Conservation (phyloP, 805 yeast genomes). For the Pichia nanzhaoensis region DNA sequence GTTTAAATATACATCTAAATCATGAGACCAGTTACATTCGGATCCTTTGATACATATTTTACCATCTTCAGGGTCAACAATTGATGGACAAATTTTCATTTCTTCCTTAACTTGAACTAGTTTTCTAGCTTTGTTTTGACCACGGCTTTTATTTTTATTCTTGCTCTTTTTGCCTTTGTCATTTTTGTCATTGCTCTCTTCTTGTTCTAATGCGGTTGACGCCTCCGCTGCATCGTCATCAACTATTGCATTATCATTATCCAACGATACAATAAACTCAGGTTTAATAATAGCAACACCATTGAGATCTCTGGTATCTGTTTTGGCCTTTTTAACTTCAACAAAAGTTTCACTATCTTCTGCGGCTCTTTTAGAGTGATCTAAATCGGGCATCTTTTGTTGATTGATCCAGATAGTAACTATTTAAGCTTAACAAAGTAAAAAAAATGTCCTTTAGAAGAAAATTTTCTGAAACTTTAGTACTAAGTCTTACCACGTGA, state of each 20-base stretch:
- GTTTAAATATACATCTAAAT: constrained; percentile 54
- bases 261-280: constrained; percentile 47
- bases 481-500: too few species aligned
- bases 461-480: too few species aligned
- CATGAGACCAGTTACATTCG: constrained; percentile 75
- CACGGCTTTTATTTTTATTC: constrained; percentile 37
- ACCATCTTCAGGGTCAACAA: constrained; percentile 45
- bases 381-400: not conserved
- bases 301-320: constrained; percentile 14
- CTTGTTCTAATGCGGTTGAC: constrained; percentile 10
- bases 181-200: constrained; percentile 20
- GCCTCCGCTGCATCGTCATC: constrained; percentile 47
- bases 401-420: not conserved
- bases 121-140: constrained; percentile 81
- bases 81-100: constrained; percentile 57
- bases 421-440: too few species aligned
- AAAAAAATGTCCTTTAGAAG: too few species aligned
- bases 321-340: constrained; percentile 9
- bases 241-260: constrained; percentile 14
- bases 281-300: constrained; percentile 76
- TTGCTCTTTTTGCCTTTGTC: constrained; percentile 36
- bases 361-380: constrained; percentile 15
- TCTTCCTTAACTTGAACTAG: constrained; percentile 61
- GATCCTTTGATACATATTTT: constrained; percentile 58
- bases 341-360: constrained; percentile 6